Base-by-base conservation (phyloP, 1,139 yeast genomes). In the Taphrina sp. region DNA sequence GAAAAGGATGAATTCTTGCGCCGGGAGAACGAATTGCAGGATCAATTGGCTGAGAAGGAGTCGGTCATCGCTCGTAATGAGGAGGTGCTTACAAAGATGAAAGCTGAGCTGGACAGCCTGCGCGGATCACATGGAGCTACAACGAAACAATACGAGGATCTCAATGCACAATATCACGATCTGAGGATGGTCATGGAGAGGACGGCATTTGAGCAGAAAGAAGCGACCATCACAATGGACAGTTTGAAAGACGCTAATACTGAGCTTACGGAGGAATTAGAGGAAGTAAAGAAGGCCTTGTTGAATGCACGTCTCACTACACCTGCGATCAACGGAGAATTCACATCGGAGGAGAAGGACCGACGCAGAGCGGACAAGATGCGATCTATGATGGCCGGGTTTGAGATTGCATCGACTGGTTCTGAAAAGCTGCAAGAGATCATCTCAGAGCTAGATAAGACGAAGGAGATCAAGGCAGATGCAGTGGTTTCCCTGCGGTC, bases 1-100 rank as follows among this genome's bases (percentile, higher is more conserved):
- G 61, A 60, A 31, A 37, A 49, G 12, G 71, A 67, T 26, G 72
- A 67, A 46, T 66, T 62, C 33, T 47, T 68, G 38, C 60, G 62
- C 12, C 64, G 70, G 1, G 73, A 70, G 56, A 70, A 69, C 52
- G 70, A 70, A 42, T 55, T 69, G 14, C 72, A 70, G 54, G 73
- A 70, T 57, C 68, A 64, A 46, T 55, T 70, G 19, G 59, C 67
- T 1, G 72, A 70, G 42, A 64, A 65, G 38, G 73, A 70, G 33
- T 44, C 63, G 0, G 51, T 64, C 4, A 64, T 70, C 14, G 61
- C 61, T 17, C 64, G 63, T 20, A 60, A 66, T 8, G 62, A 61
- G 28, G 52, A 58, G 2, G 36, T 56, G 31, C 38, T 63, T 5
- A 36, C 44, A 19, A 60, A 59, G 34, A 29, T 45, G 19, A 58